phyloP scores from a whole-genome alignment of 495 filamentous ascomycete species.

The Podospora pseudoanserina region DNA sequence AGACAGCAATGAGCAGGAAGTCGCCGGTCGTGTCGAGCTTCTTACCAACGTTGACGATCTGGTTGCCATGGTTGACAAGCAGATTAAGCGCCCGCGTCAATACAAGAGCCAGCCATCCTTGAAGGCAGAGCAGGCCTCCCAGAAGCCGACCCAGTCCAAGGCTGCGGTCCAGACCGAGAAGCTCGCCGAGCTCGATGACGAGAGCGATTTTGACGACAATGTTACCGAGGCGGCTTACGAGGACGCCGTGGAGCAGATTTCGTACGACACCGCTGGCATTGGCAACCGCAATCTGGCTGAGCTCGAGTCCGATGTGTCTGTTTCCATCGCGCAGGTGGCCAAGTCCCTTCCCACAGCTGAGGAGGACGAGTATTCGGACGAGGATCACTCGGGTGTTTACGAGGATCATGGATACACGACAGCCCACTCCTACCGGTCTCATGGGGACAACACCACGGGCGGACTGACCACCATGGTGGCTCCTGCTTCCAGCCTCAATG shows the following conservation, averaged over 20 bases:
- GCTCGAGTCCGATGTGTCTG: conserved; percentile 5
- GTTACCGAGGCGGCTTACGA: conserved; percentile 39
- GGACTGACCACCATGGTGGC: conserved; percentile 66
- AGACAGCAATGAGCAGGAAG: conserved; percentile 44
- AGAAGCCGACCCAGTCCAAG: conserved; percentile 37
- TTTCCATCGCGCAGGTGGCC: conserved; percentile 2
- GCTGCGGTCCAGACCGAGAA: conserved; percentile 19
- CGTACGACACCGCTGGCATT: conserved; percentile 18
- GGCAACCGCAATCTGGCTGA: conserved; percentile 10
- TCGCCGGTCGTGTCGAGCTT: conserved; percentile 13
- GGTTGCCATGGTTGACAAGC: conserved; percentile 27
- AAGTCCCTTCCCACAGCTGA: conserved; percentile 43
- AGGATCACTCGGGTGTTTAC: conserved; percentile 71
- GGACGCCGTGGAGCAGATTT: conserved; percentile 41
- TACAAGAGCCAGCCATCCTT: conserved; percentile 44
- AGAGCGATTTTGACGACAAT: conserved; percentile 32
- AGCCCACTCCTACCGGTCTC: conserved; percentile 65
- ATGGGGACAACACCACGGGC: conserved; percentile 77
- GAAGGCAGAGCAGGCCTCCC: conserved; percentile 26
- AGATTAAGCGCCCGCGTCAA: conserved; percentile 38
- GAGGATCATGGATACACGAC: conserved; percentile 82
- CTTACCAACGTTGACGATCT: conserved; percentile 20
- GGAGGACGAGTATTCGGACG: conserved; percentile 71
- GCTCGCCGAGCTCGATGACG: conserved; percentile 25
- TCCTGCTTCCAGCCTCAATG: conserved; percentile 60